Conservation (phyloP, 495 filamentous ascomycete species). For the Penicillium fimorum region DNA sequence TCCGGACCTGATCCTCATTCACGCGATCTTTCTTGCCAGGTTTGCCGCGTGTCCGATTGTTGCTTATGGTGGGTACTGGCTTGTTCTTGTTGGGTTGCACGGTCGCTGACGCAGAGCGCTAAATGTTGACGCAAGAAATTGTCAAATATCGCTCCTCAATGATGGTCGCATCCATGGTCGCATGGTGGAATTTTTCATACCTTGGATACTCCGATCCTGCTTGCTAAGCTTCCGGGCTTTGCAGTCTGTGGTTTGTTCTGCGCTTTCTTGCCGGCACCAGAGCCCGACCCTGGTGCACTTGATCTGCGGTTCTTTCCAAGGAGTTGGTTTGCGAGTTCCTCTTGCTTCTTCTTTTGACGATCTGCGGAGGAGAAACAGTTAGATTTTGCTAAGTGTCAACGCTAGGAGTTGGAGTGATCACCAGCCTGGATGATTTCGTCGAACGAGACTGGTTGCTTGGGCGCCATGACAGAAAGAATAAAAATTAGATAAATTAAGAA, state of each 20-base stretch:
- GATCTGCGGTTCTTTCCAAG: constrained; percentile 62
- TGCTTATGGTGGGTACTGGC: constrained; percentile 19
- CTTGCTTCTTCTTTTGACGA: constrained; percentile 67
- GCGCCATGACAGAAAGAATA: constrained; percentile 39
- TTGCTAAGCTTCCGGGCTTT: constrained; percentile 60
- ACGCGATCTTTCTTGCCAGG: constrained; percentile 35
- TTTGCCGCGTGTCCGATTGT: constrained; percentile 26
- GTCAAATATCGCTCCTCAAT: constrained; percentile 1
- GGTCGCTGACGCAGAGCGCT: constrained; percentile 46
- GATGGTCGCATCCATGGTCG: neutral
- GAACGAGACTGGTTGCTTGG: constrained; percentile 54
- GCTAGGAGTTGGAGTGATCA: constrained; percentile 26
- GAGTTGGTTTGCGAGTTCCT: constrained; percentile 68
- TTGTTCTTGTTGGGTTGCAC: constrained; percentile 35
- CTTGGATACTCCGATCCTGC: constrained; percentile 73
- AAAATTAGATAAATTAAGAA: constrained; percentile 3
- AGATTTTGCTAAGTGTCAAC: neutral
- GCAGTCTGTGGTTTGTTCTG: constrained; percentile 46
- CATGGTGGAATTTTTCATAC: constrained; percentile 35
- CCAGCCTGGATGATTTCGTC: constrained; percentile 65
- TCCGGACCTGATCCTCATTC: constrained; percentile 38
- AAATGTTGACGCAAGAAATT: constrained; percentile 3
- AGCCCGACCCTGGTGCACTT: constrained; percentile 53
- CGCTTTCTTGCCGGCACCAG: constrained; percentile 12
- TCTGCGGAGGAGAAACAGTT: constrained; percentile 37